Evolutionary conservation across 2,329 filamentous ascomycete species (phyloP).

Genomic region (Diaporthe eres): DNA sequence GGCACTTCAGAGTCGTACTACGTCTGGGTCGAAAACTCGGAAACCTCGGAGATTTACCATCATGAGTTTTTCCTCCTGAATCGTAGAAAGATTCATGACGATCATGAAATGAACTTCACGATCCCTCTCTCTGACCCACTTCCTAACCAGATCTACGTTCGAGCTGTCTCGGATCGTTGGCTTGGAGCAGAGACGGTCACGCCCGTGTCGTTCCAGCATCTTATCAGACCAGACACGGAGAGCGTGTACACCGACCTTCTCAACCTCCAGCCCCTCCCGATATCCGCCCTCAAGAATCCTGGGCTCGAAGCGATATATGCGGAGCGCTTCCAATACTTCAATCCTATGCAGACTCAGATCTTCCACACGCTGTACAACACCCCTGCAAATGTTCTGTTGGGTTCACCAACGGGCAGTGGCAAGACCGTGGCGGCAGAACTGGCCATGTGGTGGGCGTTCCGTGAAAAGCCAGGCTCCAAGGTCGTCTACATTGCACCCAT

Average conservation of each 20-base stretch:
- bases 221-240: conserved; percentile 97
- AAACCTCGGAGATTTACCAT: conserved; percentile 97
- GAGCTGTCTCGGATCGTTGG: conserved; percentile 95
- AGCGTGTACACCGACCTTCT: conserved; percentile 96
- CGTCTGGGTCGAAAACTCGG: conserved; percentile 99
- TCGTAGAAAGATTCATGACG: conserved; percentile 89
- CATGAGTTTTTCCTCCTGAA: conserved; percentile 97
- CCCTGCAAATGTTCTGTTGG: conserved; percentile 89
- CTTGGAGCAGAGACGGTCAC: conserved; percentile 96
- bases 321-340: conserved; percentile 94
- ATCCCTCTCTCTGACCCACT: conserved; percentile 95
- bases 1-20: conserved; percentile 97
- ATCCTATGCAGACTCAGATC: conserved; percentile 99
- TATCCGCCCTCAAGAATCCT: conserved; percentile 89
- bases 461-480: conserved; percentile 93
- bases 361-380: conserved; percentile 98
- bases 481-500: conserved; percentile 99
- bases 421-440: conserved; percentile 97
- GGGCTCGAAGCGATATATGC: conserved; percentile 89
- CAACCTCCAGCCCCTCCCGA: conserved; percentile 89
- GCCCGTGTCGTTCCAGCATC: conserved; percentile 95
- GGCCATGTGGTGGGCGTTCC: conserved; percentile 99
- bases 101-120: conserved; percentile 98
- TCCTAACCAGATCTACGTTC: conserved; percentile 95
- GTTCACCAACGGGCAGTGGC: conserved; percentile 95